Evolutionary conservation across 2,329 filamentous ascomycete genomes (phyloP), one percentile per base, ranked within the genome.

Genomic region (Aureobasidium musti): DNA sequence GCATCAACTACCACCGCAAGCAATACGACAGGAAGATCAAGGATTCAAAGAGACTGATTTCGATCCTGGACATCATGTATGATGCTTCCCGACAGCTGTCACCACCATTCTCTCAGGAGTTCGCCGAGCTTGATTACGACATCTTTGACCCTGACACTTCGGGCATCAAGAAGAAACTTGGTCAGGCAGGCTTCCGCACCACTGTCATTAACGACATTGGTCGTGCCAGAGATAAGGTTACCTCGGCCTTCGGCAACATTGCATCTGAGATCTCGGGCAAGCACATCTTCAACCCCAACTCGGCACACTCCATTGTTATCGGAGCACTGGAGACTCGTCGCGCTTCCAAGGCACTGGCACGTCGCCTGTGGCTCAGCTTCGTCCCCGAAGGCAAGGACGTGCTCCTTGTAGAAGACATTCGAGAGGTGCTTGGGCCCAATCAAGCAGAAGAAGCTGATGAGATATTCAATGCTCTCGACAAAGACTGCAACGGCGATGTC

Each of bases 211-310:
- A 83, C 66, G 75, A 76, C 41, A 72, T 77, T 65, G 88, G 88
- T 45, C 86, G 90, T 19, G 82, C 94, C 50, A 90, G 91, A 71
- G 91, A 92, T 81, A 95, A 93, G 78, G 86, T 95, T 65, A 93
- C 91, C 0, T 91, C 90, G 0, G 89, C 88, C 1, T 91, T 96
- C 76, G 92, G 92, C 33, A 92, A 92, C 73, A 85, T 96, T 66
- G 91, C 91, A 1, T 90, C 90, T 3, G 92, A 96, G 74, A 91
- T 96, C 69, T 92, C 91, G 0, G 92, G 92, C 69, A 93, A 92
- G 79, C 85, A 93, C 72, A 87, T 94, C 39, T 92, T 94, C 79
- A 93, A 67, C 37, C 68, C 71, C 0, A 73, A 65, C 23, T 72
- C 69, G 19, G 73, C 71, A 4, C 73, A 73, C 67, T 71, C 69